Evolutionary conservation across 192 early-diverging fungal species (phyloP).

Genomic region (Coemansia sp.): DNA sequence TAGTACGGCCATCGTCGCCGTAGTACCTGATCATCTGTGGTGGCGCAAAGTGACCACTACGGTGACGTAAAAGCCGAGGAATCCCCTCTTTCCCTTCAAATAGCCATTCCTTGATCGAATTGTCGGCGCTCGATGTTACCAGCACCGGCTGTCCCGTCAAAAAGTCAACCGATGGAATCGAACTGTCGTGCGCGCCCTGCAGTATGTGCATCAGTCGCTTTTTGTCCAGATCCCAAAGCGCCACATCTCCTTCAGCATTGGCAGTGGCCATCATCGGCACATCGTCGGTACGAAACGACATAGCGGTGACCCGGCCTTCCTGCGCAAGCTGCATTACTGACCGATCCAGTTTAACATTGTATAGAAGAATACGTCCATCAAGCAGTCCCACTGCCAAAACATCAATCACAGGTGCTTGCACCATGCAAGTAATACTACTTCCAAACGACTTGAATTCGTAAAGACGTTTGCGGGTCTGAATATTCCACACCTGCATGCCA

Average conservation of each 20-base stretch:
- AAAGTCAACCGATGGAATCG: conserved; percentile 76
- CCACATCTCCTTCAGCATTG: conserved; percentile 82
- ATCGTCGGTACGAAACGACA: conserved; percentile 90
- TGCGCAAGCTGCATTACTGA: conserved; percentile 77
- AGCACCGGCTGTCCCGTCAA: conserved; percentile 82
- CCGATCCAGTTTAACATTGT: conserved; percentile 83
- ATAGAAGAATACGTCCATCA: conserved; percentile 80
- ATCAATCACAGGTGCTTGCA: conserved; percentile 88
- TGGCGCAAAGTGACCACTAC: conserved; percentile 83
- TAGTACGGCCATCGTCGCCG: conserved; percentile 65
- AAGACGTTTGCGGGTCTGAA: conserved; percentile 68
- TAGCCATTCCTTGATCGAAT: conserved; percentile 94
- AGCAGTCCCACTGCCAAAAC: conserved; percentile 89
- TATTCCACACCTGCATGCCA: conserved; percentile 93
- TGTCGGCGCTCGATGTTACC: conserved; percentile 85
- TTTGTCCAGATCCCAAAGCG: conserved; percentile 89
- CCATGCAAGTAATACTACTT: conserved; percentile 73
- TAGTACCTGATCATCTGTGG: conserved; percentile 81
- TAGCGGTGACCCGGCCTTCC: conserved; percentile 84
- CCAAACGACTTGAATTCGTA: conserved; percentile 79
- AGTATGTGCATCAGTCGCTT: conserved; percentile 72
- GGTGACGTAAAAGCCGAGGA: conserved; percentile 78
- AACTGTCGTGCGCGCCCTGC: conserved; percentile 82
- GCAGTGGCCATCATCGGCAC: conserved; percentile 87
- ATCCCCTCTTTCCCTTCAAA: conserved; percentile 83